phyloP scores from a whole-genome alignment of 2,329 filamentous ascomycete species.

The Dissoconium aciculare region DNA sequence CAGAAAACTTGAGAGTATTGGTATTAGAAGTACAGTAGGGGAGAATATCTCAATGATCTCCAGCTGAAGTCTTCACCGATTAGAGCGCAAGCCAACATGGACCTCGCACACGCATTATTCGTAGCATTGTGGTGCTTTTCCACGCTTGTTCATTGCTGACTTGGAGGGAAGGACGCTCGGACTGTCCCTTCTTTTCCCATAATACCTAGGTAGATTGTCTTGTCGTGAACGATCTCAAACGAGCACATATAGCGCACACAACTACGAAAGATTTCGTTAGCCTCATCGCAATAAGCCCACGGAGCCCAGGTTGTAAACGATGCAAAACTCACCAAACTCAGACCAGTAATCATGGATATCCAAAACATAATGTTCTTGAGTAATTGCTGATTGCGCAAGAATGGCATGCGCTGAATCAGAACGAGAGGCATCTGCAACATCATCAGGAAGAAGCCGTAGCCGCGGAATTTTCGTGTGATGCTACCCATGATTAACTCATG shows the following conservation, averaged over 20 bases:
- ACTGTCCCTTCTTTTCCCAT: no score
- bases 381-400: constrained; percentile 57
- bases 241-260: constrained; percentile 47
- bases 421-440: constrained; percentile 96
- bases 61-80: no score
- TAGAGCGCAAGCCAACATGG: no score
- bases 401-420: constrained; percentile 68
- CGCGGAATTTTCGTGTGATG: constrained; percentile 90
- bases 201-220: no score
- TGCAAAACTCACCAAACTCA: constrained; percentile 20
- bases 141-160: no score
- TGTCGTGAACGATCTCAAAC: no score
- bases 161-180: no score
- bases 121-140: no score
- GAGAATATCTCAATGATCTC: no score
- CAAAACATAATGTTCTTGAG: constrained; percentile 43
- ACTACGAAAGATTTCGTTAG: constrained; percentile 25
- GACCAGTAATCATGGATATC: constrained; percentile 24
- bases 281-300: background rate
- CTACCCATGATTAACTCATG: constrained; percentile 96
- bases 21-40: no score
- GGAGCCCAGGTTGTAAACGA: background rate
- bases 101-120: no score
- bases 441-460: constrained; percentile 87
- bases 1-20: no score